Evolutionary conservation across 148 eudicot species (phyloP).

Genomic region (Rhododendron ferrugineum): DNA sequence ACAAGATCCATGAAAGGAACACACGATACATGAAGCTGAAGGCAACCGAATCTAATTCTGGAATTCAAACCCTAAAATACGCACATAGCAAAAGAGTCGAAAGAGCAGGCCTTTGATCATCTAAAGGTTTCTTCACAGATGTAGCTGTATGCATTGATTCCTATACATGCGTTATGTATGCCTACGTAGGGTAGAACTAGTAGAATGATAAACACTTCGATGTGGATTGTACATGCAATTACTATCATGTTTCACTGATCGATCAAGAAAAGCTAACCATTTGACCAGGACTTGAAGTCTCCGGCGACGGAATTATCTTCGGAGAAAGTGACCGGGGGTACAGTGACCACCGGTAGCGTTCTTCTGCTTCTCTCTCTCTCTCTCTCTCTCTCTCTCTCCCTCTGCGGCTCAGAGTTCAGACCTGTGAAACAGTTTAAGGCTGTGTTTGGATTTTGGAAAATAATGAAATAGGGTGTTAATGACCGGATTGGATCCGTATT

Average conservation of each 20-base stretch:
- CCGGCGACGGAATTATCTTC: not conserved
- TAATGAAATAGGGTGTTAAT: no score
- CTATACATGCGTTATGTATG: not conserved
- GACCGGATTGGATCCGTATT: no score
- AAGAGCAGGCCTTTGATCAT: not conserved
- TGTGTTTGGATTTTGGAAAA: not conserved
- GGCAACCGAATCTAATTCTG: not conserved
- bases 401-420: no score
- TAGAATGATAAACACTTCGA: not conserved
- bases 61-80: not conserved
- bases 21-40: not conserved
- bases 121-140: not conserved
- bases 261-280: slow-evolving; percentile 3
- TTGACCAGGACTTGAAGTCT: not conserved
- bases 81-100: not conserved
- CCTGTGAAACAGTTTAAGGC: not conserved
- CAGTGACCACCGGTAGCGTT: not conserved
- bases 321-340: not conserved
- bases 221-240: not conserved
- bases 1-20: not conserved
- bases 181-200: not conserved
- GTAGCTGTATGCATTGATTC: not conserved
- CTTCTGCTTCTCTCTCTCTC: not conserved
- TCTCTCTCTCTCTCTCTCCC: not conserved
- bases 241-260: not conserved